Conservation (phyloP, 495 filamentous ascomycete genomes). For the Lasiosphaeriaceae sp. region DNA sequence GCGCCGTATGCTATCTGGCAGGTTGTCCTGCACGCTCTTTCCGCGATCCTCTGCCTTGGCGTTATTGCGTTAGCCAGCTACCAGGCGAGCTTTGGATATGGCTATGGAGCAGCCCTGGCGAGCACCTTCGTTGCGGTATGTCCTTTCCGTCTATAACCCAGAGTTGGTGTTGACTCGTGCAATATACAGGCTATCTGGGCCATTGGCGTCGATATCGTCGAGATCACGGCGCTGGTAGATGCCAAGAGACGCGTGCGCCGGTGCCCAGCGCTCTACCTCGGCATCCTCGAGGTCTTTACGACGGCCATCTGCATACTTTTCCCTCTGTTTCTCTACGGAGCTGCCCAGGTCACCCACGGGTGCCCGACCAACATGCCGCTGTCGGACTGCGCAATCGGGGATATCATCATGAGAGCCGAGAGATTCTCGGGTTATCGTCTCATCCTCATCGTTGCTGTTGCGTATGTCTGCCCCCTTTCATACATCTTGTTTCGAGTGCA, state of each 20-base stretch:
- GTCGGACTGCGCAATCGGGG: neutral
- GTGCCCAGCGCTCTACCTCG: neutral
- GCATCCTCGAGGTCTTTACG: neutral
- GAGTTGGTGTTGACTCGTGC: neutral
- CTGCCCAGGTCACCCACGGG: neutral
- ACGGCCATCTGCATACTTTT: neutral
- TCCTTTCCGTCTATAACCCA: no score
- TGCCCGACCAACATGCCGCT: neutral
- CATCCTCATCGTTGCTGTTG: neutral
- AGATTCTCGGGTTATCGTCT: neutral
- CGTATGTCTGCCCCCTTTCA: neutral
- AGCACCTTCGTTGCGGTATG: neutral
- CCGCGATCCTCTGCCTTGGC: neutral
- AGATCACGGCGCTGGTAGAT: neutral
- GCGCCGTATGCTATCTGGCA: neutral
- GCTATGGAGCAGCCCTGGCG: neutral
- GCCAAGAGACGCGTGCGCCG: neutral
- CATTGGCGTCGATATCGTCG: neutral
- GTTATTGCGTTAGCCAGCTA: neutral
- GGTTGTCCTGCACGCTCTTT: neutral
- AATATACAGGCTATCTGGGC: neutral
- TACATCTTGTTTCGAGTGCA: neutral
- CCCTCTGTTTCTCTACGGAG: neutral
- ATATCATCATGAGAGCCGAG: neutral
- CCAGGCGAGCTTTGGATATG: neutral